phyloP scores from a whole-genome alignment of 352 stramenopile genomes.

The Phytophthora syringae region DNA sequence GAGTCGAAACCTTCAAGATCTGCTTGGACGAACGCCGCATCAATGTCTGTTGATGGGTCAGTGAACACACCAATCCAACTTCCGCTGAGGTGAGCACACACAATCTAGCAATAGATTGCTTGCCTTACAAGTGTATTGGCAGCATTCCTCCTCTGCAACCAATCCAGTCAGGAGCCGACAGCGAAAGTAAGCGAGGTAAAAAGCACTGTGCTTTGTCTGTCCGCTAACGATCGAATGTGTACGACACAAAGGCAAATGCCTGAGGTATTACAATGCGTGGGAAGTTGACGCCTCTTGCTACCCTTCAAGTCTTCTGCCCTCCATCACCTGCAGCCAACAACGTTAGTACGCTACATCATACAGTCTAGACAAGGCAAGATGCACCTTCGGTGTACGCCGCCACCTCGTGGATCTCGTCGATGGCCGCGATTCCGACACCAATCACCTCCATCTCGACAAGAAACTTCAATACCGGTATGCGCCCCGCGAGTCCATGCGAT shows the following conservation, averaged over 20 bases:
- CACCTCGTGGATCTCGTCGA: conserved; percentile 75
- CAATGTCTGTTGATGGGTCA: conserved; percentile 47
- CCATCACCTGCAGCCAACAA: not conserved
- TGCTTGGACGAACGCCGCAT: conserved; percentile 55
- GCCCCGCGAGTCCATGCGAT: too few species aligned
- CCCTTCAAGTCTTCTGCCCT: conserved; percentile 63
- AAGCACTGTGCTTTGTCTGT: conserved; percentile 38
- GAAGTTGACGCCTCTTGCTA: too few species aligned
- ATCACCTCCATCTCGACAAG: conserved; percentile 49
- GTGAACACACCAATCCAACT: conserved; percentile 66
- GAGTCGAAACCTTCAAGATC: conserved; percentile 47
- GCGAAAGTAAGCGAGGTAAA: not conserved
- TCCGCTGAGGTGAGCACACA: conserved; percentile 58
- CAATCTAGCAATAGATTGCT: conserved; percentile 16
- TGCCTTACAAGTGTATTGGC: conserved; percentile 58
- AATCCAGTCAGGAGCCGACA: not conserved
- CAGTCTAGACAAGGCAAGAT: not conserved
- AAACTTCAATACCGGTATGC: too few species aligned
- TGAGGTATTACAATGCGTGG: too few species aligned
- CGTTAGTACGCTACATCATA: not conserved
- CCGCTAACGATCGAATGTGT: conserved; percentile 55
- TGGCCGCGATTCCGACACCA: conserved; percentile 68
- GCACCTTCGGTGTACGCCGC: conserved; percentile 57
- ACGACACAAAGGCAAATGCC: not conserved
- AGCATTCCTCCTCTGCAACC: conserved; percentile 60